Conservation (phyloP, 306 rosid genomes). For the Myrica gale region DNA sequence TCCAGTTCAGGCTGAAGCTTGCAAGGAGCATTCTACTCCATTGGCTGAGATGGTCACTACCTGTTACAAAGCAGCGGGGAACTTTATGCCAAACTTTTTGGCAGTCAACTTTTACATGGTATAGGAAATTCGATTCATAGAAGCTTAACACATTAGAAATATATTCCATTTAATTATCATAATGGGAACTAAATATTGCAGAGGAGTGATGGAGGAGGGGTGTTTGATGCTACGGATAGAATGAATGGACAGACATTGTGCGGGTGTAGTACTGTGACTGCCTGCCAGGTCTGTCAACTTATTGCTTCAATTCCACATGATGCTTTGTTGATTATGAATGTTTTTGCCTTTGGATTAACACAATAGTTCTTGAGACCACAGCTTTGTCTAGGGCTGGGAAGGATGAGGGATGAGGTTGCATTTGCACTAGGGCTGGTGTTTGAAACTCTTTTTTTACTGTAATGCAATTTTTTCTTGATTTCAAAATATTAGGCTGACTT, state of each 20-base stretch:
- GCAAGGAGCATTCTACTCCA: conserved; percentile 94
- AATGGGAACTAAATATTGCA: conserved; percentile 42
- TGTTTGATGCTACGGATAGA: conserved; percentile 72
- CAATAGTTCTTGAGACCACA: conserved; percentile 6
- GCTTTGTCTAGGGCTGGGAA: not conserved
- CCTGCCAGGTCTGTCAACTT: conserved; percentile 74
- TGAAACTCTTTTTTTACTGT: not conserved
- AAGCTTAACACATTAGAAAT: not conserved
- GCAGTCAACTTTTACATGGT: conserved; percentile 99
- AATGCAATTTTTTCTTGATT: not conserved
- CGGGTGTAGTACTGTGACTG: conserved; percentile 69
- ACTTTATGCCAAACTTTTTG: conserved; percentile 70
- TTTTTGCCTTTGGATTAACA: not conserved
- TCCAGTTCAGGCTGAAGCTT: conserved; percentile 89
- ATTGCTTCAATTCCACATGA: conserved; percentile 7
- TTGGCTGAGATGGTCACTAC: conserved; percentile 80
- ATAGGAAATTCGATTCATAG: conserved; percentile 18
- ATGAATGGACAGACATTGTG: conserved; percentile 76
- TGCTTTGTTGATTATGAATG: conserved; percentile 23
- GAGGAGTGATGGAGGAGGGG: conserved; percentile 97
- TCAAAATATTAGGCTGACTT: not conserved
- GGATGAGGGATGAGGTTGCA: not conserved
- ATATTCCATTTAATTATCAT: conserved; percentile 26
- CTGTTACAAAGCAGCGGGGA: conserved; percentile 90
- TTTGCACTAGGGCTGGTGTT: not conserved